Evolutionary conservation across 2,329 filamentous ascomycete genomes (phyloP), one percentile per base, ranked within the genome.

Genomic region (Botrytis hyacinthi): DNA sequence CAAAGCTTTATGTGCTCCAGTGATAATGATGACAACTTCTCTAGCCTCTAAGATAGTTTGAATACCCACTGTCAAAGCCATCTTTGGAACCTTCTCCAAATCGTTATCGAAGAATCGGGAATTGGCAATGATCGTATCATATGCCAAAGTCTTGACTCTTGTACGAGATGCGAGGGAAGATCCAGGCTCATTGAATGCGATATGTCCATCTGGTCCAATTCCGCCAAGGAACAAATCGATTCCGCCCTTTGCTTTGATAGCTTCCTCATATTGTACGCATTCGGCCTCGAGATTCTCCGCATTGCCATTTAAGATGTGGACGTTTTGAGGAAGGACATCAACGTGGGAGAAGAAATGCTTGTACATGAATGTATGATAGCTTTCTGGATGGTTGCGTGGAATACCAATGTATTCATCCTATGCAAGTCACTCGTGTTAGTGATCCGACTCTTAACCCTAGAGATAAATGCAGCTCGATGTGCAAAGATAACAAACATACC

Each of bases 331-430:
- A 77, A 90, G 88, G 78, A 96, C 91, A 80, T 97, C 93, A 78
- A 96, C 91, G 78, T 89, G 93, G 61, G 92, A 93, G 86, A 97
- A 97, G 86, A 97, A 94, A 84, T 96, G 88, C 83, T 92, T 93
- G 88, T 94, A 97, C 93, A 97, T 96, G 85, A 96, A 97, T 77
- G 91, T 93, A 84, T 97, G 93, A 83, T 97, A 97, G 79, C 91
- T 94, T 82, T 96, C 91, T 20, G 93, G 90, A 81, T 97, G 93
- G 78, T 95, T 92, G 79, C 92, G 90, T 48, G 93, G 91, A 76
- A 97, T 88, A 73, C 92, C 92, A 77, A 96, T 92, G 80, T 97
- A 97, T 84, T 97, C 93, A 83, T 97, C 93, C 90, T 92, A 77
- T 59, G 40, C 37, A 73, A 42, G 18, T 32, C 5, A 44, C 9